phyloP scores from a whole-genome alignment of 352 stramenopile genomes.

The Globisporangium orthogonon region DNA sequence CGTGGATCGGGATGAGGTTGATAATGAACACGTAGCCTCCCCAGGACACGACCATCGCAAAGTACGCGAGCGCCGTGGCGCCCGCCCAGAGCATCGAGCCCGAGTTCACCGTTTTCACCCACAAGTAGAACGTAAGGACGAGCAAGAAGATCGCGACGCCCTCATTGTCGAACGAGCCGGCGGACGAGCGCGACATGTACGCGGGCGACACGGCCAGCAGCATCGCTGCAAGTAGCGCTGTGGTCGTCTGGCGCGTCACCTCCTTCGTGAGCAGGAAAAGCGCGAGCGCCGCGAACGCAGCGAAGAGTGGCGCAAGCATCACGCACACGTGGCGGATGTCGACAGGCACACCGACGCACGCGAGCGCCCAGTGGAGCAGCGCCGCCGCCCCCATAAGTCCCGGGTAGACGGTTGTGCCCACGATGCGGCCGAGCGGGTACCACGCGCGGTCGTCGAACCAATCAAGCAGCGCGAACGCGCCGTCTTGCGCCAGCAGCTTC shows the following conservation, averaged over 20 bases:
- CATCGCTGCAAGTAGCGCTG: conserved; percentile 82
- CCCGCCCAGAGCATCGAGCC: conserved; percentile 72
- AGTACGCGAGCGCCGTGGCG: conserved; percentile 87
- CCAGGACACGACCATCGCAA: conserved; percentile 96
- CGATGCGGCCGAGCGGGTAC: conserved; percentile 90
- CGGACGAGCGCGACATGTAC: conserved; percentile 96
- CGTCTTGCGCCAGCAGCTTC: conserved; percentile 91
- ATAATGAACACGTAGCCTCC: conserved; percentile 99
- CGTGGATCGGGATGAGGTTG: conserved; percentile 97
- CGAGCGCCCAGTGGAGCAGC: conserved; percentile 69
- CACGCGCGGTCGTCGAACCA: conserved; percentile 98
- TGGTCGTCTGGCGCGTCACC: conserved; percentile 56
- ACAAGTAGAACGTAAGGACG: conserved; percentile 96
- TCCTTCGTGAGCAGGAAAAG: conserved; percentile 87
- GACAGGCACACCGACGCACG: conserved; percentile 49
- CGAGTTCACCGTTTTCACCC: conserved; percentile 82
- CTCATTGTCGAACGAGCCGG: conserved; percentile 99
- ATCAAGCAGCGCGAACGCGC: conserved; percentile 91
- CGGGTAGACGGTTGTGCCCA: conserved; percentile 92
- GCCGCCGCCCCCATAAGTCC: conserved; percentile 87
- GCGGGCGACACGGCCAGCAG: conserved; percentile 95
- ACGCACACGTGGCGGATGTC: conserved; percentile 88
- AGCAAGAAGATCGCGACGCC: conserved; percentile 97
- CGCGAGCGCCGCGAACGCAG: conserved; percentile 75
- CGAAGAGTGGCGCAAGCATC: conserved; percentile 87